phyloP scores from a whole-genome alignment of 139 green algal species.

The Chlorella vulgaris region DNA sequence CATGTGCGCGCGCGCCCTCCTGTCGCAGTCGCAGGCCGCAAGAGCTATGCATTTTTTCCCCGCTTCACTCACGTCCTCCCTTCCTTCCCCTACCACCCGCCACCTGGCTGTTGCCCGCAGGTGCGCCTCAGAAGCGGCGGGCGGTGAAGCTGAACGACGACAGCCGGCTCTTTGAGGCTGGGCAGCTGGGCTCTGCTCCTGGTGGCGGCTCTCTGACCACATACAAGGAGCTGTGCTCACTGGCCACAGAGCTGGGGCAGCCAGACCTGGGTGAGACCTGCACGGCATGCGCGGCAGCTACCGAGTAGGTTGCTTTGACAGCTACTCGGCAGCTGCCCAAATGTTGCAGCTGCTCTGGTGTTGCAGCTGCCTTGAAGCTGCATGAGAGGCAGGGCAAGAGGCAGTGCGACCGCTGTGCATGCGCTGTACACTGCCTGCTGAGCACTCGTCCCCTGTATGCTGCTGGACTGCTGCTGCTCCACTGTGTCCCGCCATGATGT shows the following conservation, averaged over 20 bases:
- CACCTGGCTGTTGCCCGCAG: slow-evolving; percentile 9
- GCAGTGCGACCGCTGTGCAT: too few species aligned
- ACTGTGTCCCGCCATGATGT: too few species aligned
- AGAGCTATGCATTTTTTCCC: too few species aligned
- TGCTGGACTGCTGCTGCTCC: too few species aligned
- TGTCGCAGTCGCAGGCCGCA: too few species aligned
- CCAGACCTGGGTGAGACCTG: slow-evolving; percentile 8
- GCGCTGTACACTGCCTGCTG: too few species aligned
- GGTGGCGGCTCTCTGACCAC: slow-evolving; percentile 13
- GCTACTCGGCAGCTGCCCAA: neutral
- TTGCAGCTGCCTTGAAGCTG: too few species aligned
- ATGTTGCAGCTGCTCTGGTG: too few species aligned
- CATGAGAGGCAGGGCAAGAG: too few species aligned
- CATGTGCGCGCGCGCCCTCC: too few species aligned
- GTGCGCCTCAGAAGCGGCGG: slow-evolving; percentile 46
- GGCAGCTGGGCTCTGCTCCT: slow-evolving; percentile 48
- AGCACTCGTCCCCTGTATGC: too few species aligned
- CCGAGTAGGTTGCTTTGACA: neutral
- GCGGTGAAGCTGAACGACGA: slow-evolving; percentile 72
- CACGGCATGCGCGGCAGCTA: slow-evolving; percentile 39
- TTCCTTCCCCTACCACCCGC: neutral
- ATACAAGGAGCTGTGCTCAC: slow-evolving; percentile 19
- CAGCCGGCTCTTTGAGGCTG: slow-evolving; percentile 76
- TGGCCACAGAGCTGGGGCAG: slow-evolving; percentile 21
- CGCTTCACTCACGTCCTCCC: too few species aligned